A percentile compares a stretch with the other conserved stretches of the same genome.
Conservation (phyloP, 805 yeast species). For the Candida argentea region DNA sequence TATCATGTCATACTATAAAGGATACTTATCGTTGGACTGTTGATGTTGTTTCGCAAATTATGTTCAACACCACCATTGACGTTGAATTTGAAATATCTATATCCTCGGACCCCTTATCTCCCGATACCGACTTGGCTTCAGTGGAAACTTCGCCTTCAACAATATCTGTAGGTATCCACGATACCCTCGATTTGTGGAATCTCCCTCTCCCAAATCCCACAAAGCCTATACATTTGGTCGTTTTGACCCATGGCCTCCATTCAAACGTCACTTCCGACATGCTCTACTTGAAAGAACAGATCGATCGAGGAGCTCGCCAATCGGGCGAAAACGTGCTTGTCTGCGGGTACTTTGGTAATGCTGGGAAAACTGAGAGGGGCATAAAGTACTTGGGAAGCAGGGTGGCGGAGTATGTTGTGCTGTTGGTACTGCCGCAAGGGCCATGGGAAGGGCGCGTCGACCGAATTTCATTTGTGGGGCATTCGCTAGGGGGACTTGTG, state of each 20-base stretch:
- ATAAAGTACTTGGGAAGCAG: constrained; percentile 74
- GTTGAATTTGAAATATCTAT: constrained; percentile 60
- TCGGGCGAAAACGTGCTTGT: constrained; percentile 60
- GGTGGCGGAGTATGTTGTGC: constrained; percentile 64
- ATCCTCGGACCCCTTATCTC: too few relatives aligned
- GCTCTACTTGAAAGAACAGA: constrained; percentile 74
- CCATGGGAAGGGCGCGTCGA: constrained; percentile 29
- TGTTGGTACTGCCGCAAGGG: constrained; percentile 37
- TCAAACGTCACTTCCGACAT: constrained; percentile 86
- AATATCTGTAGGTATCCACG: constrained; percentile 40
- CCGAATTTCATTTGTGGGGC: constrained; percentile 81
- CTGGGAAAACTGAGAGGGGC: constrained; percentile 84
- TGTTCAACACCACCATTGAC: constrained; percentile 61
- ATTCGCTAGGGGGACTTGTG: constrained; percentile 87
- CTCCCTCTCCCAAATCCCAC: constrained; percentile 39
- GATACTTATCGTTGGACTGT: constrained; percentile 61
- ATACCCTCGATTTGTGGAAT: constrained; percentile 70
- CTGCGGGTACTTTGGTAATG: constrained; percentile 75
- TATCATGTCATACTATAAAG: constrained; percentile 56
- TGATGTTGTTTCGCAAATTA: constrained; percentile 71
- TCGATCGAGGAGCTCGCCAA: constrained; percentile 37
- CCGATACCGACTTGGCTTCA: constrained; percentile 29
- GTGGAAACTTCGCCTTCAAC: constrained; percentile 17
- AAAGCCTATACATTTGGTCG: constrained; percentile 69
- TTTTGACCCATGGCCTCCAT: constrained; percentile 86